Evolutionary conservation across 176 grass and related monocot species (phyloP), one percentile per base, ranked within the genome.

Genomic region (Panicum miliaceum): DNA sequence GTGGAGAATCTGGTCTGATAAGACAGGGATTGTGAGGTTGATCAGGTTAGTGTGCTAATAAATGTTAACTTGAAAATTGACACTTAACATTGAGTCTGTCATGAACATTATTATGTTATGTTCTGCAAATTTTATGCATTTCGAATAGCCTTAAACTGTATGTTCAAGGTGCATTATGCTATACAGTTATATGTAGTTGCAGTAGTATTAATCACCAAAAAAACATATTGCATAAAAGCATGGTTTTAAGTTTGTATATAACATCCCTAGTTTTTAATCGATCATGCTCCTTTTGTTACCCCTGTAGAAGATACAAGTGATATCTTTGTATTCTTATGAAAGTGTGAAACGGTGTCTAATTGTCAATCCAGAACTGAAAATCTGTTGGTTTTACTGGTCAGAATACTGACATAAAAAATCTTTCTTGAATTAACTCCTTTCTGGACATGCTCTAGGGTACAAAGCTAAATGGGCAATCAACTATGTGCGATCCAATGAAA

Each of bases 261-360:
- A 16, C 67, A 63, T 27, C n/a, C 63, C 10, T 40, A 46, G 41
- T 43, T 85, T 68, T 18, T 59, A 66, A 35, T 60, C 74, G 48
- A 51, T 10, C 57, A 60, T 26, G n/a, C n/a, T 23, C 10, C 32
- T 50, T 79, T 70, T 23, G 46, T 50, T 80, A 63, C 48, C 19
- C 52, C 4, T 61, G 81, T 50, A 73, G 19, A 41, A 20, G 35
- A 68, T 34, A 53, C 26, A 13, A 72, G 14, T 59, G 22, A 0
- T 19, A 19, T 42, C 9, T 26, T 26, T 7, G 20, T 40, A 54
- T 67, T 43, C 15, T 42, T 76, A 13, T 23, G 35, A 11, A 54
- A 70, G 23, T 6, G 19, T 29, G n/a, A 19, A 25, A n/a, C 26
- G 35, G 35, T 81, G 35, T 81, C 14, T 57, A 22, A 56, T 42